These are phyloP conservation scores for Suhomyces xylopsoci DNA, from an alignment of 805 yeast genomes.

Conservation along the genomic window DNA sequence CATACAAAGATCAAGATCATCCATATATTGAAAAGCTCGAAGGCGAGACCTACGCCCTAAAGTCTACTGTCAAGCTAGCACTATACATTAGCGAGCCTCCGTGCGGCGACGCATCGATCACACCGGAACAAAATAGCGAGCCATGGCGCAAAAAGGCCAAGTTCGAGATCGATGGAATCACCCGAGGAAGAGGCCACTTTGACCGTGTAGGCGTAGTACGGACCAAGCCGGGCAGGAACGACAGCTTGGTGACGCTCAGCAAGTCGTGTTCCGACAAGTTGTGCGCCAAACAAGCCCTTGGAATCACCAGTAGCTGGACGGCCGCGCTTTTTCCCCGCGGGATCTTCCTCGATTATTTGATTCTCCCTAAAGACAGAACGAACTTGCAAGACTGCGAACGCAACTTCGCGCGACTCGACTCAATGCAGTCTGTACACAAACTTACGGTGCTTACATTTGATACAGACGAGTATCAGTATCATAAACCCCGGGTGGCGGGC, in stretches of 20 bases:
- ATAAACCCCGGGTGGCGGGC: slow-evolving; percentile 15
- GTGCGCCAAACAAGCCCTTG: slow-evolving; percentile 56
- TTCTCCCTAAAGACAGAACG: slow-evolving; percentile 39
- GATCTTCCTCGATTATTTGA: slow-evolving; percentile 46
- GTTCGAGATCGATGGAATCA: slow-evolving; percentile 8
- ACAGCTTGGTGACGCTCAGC: slow-evolving; percentile 66
- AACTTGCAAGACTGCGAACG: slow-evolving; percentile 30
- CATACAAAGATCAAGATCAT: slow-evolving; percentile 25
- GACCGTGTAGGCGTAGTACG: slow-evolving; percentile 62
- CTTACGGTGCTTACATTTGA: slow-evolving; percentile 21
- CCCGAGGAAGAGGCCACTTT: slow-evolving; percentile 65
- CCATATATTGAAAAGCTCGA: slow-evolving; percentile 12
- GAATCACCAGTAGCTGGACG: slow-evolving; percentile 49
- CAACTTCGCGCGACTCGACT: slow-evolving; percentile 34
- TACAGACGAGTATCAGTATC: slow-evolving; percentile 20
- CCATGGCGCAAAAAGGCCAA: slow-evolving; percentile 20
- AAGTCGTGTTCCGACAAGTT: slow-evolving; percentile 91
- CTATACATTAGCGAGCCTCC: slow-evolving; percentile 75
- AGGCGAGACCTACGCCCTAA: slow-evolving; percentile 26
- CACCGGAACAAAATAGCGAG: slow-evolving; percentile 10
- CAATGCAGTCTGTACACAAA: slow-evolving; percentile 10
- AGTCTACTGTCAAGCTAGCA: slow-evolving; percentile 43
- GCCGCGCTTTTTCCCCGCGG: slow-evolving; percentile 31
- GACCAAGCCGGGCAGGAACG: slow-evolving; percentile 90
- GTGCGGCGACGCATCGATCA: slow-evolving; percentile 80